These are phyloP conservation scores for Malus hybrid DNA, from an alignment of 331 rosid genomes.

Conservation along the genomic window DNA sequence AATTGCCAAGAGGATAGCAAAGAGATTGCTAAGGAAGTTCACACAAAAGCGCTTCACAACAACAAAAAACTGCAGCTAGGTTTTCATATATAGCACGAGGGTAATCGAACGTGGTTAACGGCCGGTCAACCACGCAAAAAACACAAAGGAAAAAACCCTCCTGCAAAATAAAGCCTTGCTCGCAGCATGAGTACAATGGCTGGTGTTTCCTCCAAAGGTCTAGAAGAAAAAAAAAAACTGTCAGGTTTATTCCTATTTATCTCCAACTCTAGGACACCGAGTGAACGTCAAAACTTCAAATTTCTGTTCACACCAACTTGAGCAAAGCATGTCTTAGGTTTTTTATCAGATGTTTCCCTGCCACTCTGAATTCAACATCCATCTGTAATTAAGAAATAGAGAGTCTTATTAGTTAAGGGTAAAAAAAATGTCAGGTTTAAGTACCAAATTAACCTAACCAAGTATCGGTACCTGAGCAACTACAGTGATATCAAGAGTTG, in stretches of 20 bases:
- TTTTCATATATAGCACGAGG: slow-evolving; percentile 19
- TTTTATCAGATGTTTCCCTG: slow-evolving; percentile 47
- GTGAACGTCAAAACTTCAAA: background rate
- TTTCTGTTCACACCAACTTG: slow-evolving; percentile 7
- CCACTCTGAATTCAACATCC: slow-evolving; percentile 38
- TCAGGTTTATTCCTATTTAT: slow-evolving; percentile 4
- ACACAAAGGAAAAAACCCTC: background rate
- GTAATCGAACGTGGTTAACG: slow-evolving; percentile 33
- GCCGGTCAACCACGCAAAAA: slow-evolving; percentile 47
- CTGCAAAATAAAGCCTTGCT: background rate
- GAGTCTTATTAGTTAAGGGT: background rate
- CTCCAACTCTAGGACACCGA: background rate
- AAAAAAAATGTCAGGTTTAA: background rate
- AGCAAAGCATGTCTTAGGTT: slow-evolving; percentile 38
- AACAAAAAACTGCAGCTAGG: background rate
- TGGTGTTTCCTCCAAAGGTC: slow-evolving; percentile 13
- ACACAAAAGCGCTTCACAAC: slow-evolving; percentile 23
- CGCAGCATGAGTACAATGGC: background rate
- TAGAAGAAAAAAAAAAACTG: background rate
- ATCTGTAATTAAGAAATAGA: slow-evolving; percentile 32
- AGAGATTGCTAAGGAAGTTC: no score
- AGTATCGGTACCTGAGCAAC: slow-evolving; percentile 48
- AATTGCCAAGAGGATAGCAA: no score
- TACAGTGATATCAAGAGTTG: slow-evolving; percentile 55
- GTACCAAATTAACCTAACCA: background rate